Percentiles rank a stretch among this genome's conserved stretches.
phyloP scores from a whole-genome alignment of 2,329 filamentous ascomycete species.

The Hansfordia pulvinata region DNA sequence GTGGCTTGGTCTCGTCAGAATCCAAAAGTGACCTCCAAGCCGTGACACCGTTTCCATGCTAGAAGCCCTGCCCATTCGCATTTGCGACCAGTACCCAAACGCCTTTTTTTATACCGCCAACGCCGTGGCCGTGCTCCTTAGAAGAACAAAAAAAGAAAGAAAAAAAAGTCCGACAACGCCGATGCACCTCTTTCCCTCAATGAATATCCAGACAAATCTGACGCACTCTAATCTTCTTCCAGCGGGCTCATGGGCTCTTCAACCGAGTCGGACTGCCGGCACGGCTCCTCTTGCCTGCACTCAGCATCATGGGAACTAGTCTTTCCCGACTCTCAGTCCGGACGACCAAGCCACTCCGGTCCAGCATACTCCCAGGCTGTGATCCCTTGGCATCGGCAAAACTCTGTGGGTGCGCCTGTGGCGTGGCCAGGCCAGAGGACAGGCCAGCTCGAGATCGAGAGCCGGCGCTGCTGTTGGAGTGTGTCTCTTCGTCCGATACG shows the following conservation, averaged over 20 bases:
- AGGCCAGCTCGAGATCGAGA: constrained; percentile 41
- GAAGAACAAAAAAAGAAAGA: too few relatives aligned
- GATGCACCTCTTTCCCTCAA: too few relatives aligned
- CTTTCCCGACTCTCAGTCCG: constrained; percentile 80
- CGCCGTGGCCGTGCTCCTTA: too few relatives aligned
- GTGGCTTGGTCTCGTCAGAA: too few relatives aligned
- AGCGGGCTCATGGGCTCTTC: constrained; percentile 44
- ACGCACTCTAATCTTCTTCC: constrained; percentile 21
- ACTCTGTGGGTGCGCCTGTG: constrained; percentile 40
- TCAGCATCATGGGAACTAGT: constrained; percentile 44
- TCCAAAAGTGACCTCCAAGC: too few relatives aligned
- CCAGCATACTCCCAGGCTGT: constrained; percentile 30
- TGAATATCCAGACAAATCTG: background rate
- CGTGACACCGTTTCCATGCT: too few relatives aligned
- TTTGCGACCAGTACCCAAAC: too few relatives aligned
- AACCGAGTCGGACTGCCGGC: constrained; percentile 42
- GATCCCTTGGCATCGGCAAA: constrained; percentile 30
- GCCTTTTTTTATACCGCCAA: too few relatives aligned
- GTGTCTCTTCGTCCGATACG: constrained; percentile 48
- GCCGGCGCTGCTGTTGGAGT: constrained; percentile 44
- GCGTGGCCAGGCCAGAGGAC: constrained; percentile 55
- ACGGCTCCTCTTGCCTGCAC: constrained; percentile 42
- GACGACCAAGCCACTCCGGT: constrained; percentile 61
- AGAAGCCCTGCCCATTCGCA: too few relatives aligned
- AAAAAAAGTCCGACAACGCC: too few relatives aligned